Evolutionary conservation across 192 early-diverging fungal species (phyloP).

Genomic region (Coemansia sp.): DNA sequence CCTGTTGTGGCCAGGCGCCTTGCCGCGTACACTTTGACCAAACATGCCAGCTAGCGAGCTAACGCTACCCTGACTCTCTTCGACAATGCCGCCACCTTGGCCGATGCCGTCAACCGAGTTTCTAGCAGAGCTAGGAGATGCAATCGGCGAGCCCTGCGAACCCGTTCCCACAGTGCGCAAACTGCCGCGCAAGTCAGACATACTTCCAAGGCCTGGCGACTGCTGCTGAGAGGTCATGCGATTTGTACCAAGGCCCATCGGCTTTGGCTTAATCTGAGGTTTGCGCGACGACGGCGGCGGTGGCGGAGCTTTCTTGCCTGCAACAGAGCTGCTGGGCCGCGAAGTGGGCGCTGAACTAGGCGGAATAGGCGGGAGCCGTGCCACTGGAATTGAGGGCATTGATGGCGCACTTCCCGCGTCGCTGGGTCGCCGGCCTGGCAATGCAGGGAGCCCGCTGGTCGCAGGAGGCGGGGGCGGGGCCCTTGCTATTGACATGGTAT

Average conservation of each 20-base stretch:
- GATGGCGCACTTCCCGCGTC: constrained; percentile 16
- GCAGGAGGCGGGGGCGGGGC: constrained; percentile 21
- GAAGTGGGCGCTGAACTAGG: constrained; percentile 25
- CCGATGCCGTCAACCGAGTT: constrained; percentile 23
- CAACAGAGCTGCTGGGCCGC: constrained; percentile 31
- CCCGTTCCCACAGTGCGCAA: constrained; percentile 14
- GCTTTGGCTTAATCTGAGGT: constrained; percentile 46
- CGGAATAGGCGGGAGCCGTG: constrained; percentile 17
- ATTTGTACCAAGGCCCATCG: constrained; percentile 20
- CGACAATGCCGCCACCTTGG: constrained; percentile 30
- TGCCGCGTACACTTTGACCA: constrained; percentile 35
- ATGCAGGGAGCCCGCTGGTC: constrained; percentile 19
- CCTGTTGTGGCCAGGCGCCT: constrained; percentile 20
- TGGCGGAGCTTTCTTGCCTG: constrained; percentile 44
- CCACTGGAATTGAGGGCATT: background rate
- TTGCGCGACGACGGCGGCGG: constrained; percentile 48
- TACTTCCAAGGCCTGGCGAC: constrained; percentile 27
- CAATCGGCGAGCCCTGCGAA: background rate
- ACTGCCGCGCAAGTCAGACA: constrained; percentile 21
- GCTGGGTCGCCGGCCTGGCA: constrained; percentile 44
- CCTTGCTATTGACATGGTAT: background rate
- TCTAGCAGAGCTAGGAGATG: constrained; percentile 20
- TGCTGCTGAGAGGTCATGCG: constrained; percentile 22
- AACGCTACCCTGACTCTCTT: constrained; percentile 55
- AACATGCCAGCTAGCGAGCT: constrained; percentile 55